Conservation (phyloP, 2,329 filamentous ascomycete species). For the Nemania serpens region DNA sequence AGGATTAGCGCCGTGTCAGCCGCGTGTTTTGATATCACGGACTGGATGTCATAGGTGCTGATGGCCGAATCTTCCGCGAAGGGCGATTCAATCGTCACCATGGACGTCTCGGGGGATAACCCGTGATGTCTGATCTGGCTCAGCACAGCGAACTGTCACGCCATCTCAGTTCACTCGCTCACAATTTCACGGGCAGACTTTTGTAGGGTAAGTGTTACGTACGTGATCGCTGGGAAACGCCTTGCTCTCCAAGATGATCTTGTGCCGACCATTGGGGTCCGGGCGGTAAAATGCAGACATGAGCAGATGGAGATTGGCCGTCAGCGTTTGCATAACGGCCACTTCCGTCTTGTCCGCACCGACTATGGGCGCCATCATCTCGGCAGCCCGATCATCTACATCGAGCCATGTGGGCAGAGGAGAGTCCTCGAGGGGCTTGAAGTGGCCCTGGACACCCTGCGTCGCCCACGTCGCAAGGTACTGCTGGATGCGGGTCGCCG, state of each 20-base stretch:
- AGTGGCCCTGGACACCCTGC: slow-evolving; percentile 78
- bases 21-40: slow-evolving; percentile 69
- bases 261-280: slow-evolving; percentile 61
- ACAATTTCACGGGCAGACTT: neutral
- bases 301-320: slow-evolving; percentile 75
- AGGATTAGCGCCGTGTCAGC: slow-evolving; percentile 70
- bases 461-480: slow-evolving; percentile 77
- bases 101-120: slow-evolving; percentile 65
- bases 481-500: slow-evolving; percentile 65
- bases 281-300: slow-evolving; percentile 81
- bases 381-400: slow-evolving; percentile 69
- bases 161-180: slow-evolving; percentile 16
- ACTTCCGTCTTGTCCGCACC: slow-evolving; percentile 72
- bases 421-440: slow-evolving; percentile 67
- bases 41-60: slow-evolving; percentile 68
- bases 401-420: slow-evolving; percentile 68
- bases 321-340: slow-evolving; percentile 79
- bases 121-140: slow-evolving; percentile 74
- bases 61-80: slow-evolving; percentile 57
- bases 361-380: slow-evolving; percentile 71
- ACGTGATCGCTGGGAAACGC: slow-evolving; percentile 84
- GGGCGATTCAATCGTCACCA: slow-evolving; percentile 68
- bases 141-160: slow-evolving; percentile 70
- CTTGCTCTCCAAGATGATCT: slow-evolving; percentile 79
- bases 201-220: slow-evolving; percentile 39